These are phyloP conservation scores for Pseudocercospora vitis DNA, from an alignment of 2,329 filamentous ascomycete species.

Conservation along the genomic window DNA sequence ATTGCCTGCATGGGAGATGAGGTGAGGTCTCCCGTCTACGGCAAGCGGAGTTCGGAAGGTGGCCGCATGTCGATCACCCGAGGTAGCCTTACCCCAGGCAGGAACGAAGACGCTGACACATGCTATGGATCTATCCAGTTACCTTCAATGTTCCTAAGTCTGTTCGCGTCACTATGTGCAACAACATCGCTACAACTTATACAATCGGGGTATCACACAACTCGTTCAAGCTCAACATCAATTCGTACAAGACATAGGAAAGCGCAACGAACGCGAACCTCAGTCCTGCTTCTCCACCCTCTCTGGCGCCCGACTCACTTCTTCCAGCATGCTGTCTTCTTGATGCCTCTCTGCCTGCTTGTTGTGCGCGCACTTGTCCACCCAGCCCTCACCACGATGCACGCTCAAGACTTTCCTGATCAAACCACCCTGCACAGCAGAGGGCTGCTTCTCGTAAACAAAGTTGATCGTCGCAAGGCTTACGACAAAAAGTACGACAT, in stretches of 20 bases:
- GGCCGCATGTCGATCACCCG: background rate
- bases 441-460: constrained; percentile 71
- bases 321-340: constrained; percentile 23
- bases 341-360: constrained; percentile 19
- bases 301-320: constrained; percentile 3
- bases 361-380: constrained; percentile 56
- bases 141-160: too few relatives aligned
- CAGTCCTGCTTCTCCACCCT: constrained; percentile 10
- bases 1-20: background rate
- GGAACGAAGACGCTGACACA: too few relatives aligned
- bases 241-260: background rate
- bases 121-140: too few relatives aligned
- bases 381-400: constrained; percentile 72
- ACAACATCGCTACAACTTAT: constrained; percentile 1
- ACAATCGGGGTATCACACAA: constrained; percentile 3
- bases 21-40: constrained; percentile 4
- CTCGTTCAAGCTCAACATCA: background rate
- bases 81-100: background rate
- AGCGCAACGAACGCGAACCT: background rate
- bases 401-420: constrained; percentile 73
- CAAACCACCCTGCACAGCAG: constrained; percentile 64
- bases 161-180: background rate
- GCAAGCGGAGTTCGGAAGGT: background rate
- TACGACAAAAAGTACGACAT: constrained; percentile 78
- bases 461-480: constrained; percentile 76